These are phyloP conservation scores for Pseudopediastrum boryanum DNA, from an alignment of 139 green algal genomes.

Conservation along the genomic window DNA sequence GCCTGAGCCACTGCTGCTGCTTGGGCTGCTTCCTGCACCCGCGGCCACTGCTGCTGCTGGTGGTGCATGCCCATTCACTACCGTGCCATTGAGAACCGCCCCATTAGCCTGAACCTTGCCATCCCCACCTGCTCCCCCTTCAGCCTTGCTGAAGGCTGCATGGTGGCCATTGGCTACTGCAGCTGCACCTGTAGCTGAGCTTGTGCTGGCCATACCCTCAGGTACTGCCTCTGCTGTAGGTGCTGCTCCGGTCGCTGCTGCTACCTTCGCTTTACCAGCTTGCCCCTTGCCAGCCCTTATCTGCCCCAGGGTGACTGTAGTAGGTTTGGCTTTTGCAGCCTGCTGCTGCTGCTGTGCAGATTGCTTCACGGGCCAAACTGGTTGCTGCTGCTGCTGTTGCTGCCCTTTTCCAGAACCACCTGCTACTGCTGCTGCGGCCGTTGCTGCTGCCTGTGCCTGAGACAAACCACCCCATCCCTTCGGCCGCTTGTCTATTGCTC, in stretches of 20 bases:
- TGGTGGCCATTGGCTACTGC: no score
- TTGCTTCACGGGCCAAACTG: not conserved
- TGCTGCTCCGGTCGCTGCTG: constrained; percentile 15
- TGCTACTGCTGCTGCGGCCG: constrained; percentile 4
- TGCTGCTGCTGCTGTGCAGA: constrained; percentile 1
- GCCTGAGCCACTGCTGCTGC: not conserved
- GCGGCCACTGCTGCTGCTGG: constrained; percentile 3
- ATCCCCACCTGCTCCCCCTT: not conserved
- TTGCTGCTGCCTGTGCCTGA: not conserved
- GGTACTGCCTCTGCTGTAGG: not conserved
- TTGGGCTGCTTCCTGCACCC: not conserved
- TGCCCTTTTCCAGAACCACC: not conserved
- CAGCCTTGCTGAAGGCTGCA: no score
- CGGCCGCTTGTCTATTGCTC: constrained; percentile 9
- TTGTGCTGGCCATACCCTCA: not conserved
- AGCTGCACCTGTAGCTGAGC: constrained; percentile 1
- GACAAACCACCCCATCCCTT: constrained; percentile 2
- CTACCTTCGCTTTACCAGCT: no score
- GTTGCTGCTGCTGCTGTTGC: not conserved
- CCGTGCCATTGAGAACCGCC: not conserved
- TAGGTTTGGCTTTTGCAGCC: not conserved
- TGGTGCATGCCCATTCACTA: not conserved
- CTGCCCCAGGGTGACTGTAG: not conserved
- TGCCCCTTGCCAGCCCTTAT: no score
- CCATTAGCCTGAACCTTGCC: not conserved